phyloP scores from a whole-genome alignment of 2,329 filamentous ascomycete species.

The Penicillium hesseltinei region DNA sequence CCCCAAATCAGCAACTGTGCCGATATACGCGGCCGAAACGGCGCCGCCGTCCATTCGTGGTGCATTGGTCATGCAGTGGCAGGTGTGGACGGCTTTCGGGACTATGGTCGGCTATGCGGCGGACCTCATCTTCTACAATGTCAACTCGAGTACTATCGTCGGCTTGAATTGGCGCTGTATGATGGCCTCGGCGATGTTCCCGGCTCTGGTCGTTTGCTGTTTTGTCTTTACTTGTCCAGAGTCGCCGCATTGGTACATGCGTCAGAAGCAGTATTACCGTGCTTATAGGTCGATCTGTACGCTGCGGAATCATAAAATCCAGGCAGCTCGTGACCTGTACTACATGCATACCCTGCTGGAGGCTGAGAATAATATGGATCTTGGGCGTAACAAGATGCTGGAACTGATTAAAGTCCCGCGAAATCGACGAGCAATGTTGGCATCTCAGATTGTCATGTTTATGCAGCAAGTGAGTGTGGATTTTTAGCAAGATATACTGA shows the following conservation, averaged over 20 bases:
- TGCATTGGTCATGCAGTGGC: conserved; percentile 80
- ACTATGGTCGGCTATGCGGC: conserved; percentile 58
- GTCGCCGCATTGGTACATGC: conserved; percentile 51
- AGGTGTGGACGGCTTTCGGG: conserved; percentile 56
- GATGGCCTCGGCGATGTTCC: conserved; percentile 66
- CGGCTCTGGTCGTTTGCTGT: conserved; percentile 56
- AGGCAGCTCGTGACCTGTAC: conserved; percentile 47
- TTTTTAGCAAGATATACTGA: neutral
- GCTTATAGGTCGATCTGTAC: conserved; percentile 46
- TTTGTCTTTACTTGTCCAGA: conserved; percentile 64
- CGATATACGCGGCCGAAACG: conserved; percentile 74
- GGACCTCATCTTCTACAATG: conserved; percentile 61
- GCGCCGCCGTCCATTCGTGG: conserved; percentile 68
- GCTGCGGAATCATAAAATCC: conserved; percentile 44
- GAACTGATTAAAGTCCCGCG: conserved; percentile 61
- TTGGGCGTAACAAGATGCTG: conserved; percentile 52
- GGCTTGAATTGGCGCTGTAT: conserved; percentile 67
- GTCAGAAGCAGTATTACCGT: conserved; percentile 41
- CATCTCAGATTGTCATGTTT: conserved; percentile 65
- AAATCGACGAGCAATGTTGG: conserved; percentile 61
- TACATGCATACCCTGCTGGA: conserved; percentile 56
- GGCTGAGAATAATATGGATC: conserved; percentile 56
- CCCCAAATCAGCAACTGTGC: conserved; percentile 70
- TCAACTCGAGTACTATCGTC: conserved; percentile 52
- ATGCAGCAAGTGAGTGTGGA: conserved; percentile 56